These are phyloP conservation scores for Plectosphaerella sp. DNA, from an alignment of 2,329 filamentous ascomycete genomes.

Conservation along the genomic window DNA sequence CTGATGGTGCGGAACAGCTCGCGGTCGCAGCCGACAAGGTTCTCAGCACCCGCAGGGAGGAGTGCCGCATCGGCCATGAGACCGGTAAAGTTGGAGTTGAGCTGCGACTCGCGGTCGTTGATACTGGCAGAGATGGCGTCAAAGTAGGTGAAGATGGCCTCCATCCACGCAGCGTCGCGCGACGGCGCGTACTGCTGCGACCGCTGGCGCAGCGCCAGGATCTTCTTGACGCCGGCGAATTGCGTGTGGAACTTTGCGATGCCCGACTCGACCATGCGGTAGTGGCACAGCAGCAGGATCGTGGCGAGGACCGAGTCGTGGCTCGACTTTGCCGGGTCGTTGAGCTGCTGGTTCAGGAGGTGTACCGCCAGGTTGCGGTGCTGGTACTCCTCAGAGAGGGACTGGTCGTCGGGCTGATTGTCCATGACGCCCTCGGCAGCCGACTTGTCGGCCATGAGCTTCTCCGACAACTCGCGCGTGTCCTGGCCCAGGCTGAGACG, in stretches of 20 bases:
- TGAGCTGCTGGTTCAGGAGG: constrained; percentile 78
- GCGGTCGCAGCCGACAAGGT: constrained; percentile 82
- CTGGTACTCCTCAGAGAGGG: constrained; percentile 75
- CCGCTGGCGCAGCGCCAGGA: constrained; percentile 72
- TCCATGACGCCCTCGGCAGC: constrained; percentile 39
- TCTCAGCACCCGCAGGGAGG: constrained; percentile 65
- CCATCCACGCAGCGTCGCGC: constrained; percentile 82
- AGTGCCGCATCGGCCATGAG: constrained; percentile 41
- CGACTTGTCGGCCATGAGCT: constrained; percentile 41
- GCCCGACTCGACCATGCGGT: constrained; percentile 89
- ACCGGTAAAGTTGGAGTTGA: constrained; percentile 63
- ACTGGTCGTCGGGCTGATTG: constrained; percentile 55
- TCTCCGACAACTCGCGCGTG: constrained; percentile 43
- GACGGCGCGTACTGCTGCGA: constrained; percentile 43
- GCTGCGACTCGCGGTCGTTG: constrained; percentile 84
- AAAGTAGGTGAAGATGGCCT: constrained; percentile 89
- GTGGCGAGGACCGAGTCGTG: constrained; percentile 87
- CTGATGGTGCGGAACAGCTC: constrained; percentile 82
- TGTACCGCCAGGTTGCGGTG: constrained; percentile 77
- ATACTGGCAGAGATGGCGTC: constrained; percentile 89
- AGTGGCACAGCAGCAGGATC: constrained; percentile 82
- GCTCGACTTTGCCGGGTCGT: constrained; percentile 67
- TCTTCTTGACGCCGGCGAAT: constrained; percentile 87
- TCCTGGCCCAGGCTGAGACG: constrained; percentile 59
- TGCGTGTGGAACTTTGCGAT: constrained; percentile 92